A percentile compares a stretch with the other conserved stretches of the same genome.
Conservation (phyloP, 2,329 filamentous ascomycete species). For the Colletotrichum eremochloae region DNA sequence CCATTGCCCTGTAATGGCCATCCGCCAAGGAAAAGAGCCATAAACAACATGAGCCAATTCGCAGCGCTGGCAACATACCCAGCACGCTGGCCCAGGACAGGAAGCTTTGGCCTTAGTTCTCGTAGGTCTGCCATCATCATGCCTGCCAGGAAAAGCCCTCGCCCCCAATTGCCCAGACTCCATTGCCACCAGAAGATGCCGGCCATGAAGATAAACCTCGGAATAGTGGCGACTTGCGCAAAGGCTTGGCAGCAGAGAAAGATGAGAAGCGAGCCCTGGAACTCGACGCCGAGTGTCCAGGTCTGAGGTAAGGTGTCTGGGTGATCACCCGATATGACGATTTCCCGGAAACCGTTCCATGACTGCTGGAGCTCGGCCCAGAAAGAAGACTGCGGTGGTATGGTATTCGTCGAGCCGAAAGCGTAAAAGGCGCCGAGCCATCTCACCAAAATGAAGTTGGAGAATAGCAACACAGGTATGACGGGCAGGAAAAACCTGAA, state of each 20-base stretch:
- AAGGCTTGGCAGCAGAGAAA: slow-evolving; percentile 67
- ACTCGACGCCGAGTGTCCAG: slow-evolving; percentile 74
- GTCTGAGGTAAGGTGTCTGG: slow-evolving; percentile 67
- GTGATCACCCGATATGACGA: slow-evolving; percentile 45
- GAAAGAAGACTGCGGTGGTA: slow-evolving; percentile 18
- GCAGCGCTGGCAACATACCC: neutral
- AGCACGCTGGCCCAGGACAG: neutral
- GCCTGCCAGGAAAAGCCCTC: slow-evolving; percentile 28
- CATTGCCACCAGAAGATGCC: slow-evolving; percentile 58
- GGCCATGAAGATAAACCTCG: slow-evolving; percentile 56
- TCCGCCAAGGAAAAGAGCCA: neutral
- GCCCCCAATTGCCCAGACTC: slow-evolving; percentile 12
- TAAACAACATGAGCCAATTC: neutral
- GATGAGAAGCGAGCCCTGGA: slow-evolving; percentile 69
- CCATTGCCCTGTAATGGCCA: neutral
- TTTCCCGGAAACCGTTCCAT: slow-evolving; percentile 59
- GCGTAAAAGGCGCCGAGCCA: slow-evolving; percentile 60
- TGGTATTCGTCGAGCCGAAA: slow-evolving; percentile 51
- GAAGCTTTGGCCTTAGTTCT: neutral
- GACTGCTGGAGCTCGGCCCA: slow-evolving; percentile 61
- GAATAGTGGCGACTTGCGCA: slow-evolving; percentile 58
- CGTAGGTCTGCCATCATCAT: slow-evolving; percentile 4
- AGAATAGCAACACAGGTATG: neutral
- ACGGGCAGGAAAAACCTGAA: slow-evolving; percentile 65
- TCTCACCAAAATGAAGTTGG: slow-evolving; percentile 55